Evolutionary conservation across 2,329 filamentous ascomycete genomes (phyloP), one percentile per base, ranked within the genome.

Genomic region (Didymella lethalis): DNA sequence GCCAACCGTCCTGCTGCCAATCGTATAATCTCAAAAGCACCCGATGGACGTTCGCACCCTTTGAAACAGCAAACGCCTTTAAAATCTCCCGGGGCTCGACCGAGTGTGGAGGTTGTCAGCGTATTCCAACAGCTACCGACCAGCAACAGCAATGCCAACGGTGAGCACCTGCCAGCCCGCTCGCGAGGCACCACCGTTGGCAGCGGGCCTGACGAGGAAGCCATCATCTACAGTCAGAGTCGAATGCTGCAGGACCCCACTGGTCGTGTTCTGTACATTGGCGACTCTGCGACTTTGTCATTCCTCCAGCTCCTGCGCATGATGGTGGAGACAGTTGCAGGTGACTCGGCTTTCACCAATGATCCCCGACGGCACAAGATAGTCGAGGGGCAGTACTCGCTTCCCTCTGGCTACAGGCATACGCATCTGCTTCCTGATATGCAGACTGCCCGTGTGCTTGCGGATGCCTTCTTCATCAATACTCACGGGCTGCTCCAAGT

Each of bases 391-490:
- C 80, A 80, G n/a, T 80, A 84, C 41, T 77, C 80, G 4, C 73
- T 85, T 2, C 80, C 83, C 0, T 58, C 77, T 7, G 76, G 80
- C 14, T 75, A 80, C 29, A 80, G 79, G 31, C 78, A 82, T 18
- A 84, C 82, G 0, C 80, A 83, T 52, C 77, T 86, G 4, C 77
- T 90, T 4, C 86, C 86, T 3, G 82, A 87, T 57, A 81, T 80
- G 52, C 76, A 79, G 57, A 85, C 82, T 3, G 84, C 86, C 1
- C 77, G 82, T 38, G 76, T 86, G 26, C 77, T 89, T 18, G 79
- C 86, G 0, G 79, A 84, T 16, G 83, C 86, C 0, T 90, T 86
- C 68, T 89, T 90, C 65, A 81, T 80, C 48, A 87, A 89, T 82
- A 89, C 86, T 0, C 82, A 83, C 66, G 86, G 86, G 14, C 74